These are phyloP conservation scores for Apocynum venetum DNA, from an alignment of 257 asterid genomes.

Conservation along the genomic window DNA sequence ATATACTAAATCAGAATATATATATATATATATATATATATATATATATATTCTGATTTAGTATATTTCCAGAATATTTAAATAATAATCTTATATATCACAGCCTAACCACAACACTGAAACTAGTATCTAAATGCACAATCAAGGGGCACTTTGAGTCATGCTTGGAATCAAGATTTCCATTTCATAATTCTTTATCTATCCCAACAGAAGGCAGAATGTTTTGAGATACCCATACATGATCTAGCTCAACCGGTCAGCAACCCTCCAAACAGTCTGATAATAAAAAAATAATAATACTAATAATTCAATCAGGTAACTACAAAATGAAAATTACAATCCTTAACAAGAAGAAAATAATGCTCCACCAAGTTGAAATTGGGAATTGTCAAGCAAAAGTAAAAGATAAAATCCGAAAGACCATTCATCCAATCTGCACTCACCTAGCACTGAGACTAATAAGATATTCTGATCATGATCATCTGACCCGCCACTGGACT, in stretches of 20 bases:
- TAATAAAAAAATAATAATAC: not conserved
- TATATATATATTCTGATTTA: not conserved
- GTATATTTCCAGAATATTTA: not conserved
- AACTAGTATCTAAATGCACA: not conserved
- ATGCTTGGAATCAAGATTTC: constrained; percentile 2
- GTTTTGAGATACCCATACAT: not conserved
- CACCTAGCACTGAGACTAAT: not conserved
- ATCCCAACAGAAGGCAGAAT: not conserved
- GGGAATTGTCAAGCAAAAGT: not conserved
- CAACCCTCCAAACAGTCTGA: not conserved
- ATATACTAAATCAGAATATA: no score
- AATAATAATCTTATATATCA: not conserved
- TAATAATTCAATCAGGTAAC: not conserved
- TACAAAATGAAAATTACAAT: not conserved
- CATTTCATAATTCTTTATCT: not conserved
- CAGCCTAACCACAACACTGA: not conserved
- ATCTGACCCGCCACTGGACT: not conserved
- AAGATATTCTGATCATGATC: no score
- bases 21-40: no score
- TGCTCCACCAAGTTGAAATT: not conserved
- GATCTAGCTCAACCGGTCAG: not conserved
- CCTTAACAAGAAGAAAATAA: not conserved
- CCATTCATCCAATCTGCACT: not conserved
- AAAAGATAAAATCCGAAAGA: not conserved
- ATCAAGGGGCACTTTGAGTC: not conserved